Evolutionary conservation across 169 alveolate genomes (phyloP).

Genomic region (Eimeria acervulina): DNA sequence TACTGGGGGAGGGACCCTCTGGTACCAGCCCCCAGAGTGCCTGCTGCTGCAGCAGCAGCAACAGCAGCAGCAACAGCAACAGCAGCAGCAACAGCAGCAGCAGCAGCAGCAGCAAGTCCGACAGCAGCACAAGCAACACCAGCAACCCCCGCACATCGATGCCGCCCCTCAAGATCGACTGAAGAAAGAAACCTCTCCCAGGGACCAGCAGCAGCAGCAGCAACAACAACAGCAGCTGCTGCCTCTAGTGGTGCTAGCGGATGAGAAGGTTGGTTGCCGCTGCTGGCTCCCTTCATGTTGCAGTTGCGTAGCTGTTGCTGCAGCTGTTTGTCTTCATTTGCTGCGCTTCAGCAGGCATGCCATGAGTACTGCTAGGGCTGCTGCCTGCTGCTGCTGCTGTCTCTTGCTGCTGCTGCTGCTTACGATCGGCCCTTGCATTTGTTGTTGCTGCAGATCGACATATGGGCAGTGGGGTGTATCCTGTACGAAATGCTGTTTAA

Average conservation of each 20-base stretch:
- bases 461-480: constrained; percentile 96
- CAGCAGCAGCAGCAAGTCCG: constrained; percentile 14
- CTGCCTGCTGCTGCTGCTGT: too few species aligned
- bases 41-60: constrained; percentile 82
- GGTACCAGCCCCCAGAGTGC: constrained; percentile 96
- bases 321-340: background rate
- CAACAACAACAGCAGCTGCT: background rate
- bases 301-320: background rate
- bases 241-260: constrained; percentile 20
- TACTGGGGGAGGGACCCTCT: constrained; percentile 95
- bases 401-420: background rate
- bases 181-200: background rate
- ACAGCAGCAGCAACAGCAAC: background rate
- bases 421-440: background rate
- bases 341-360: background rate
- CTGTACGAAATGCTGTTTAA: constrained; percentile 93
- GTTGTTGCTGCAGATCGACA: constrained; percentile 89
- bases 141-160: background rate
- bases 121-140: constrained; percentile 15
- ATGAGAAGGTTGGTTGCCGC: constrained; percentile 5
- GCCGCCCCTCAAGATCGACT: background rate
- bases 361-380: too few species aligned
- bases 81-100: background rate
- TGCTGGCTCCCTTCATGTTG: background rate
- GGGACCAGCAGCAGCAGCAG: constrained; percentile 24